phyloP scores from a whole-genome alignment of 805 yeast species.

The Jamesozyma spencerorum region DNA sequence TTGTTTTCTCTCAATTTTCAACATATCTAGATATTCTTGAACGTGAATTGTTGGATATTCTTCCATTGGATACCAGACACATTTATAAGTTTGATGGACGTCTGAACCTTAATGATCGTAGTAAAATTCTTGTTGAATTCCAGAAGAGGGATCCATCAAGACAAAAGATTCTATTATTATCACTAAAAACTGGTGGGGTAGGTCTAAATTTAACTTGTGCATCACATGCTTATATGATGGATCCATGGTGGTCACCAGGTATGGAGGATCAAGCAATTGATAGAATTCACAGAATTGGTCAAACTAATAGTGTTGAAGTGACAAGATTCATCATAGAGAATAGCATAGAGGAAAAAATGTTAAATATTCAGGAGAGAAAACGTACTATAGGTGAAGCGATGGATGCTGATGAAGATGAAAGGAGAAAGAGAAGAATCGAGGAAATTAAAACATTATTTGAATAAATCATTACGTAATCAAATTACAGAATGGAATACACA shows the following conservation, averaged over 20 bases:
- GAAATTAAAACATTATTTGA: constrained; percentile 63
- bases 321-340: constrained; percentile 71
- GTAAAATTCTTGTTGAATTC: constrained; percentile 51
- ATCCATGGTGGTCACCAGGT: constrained; percentile 96
- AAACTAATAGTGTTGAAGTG: constrained; percentile 59
- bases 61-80: constrained; percentile 24
- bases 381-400: constrained; percentile 66
- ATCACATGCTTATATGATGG: constrained; percentile 79
- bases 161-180: constrained; percentile 46
- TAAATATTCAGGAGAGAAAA: constrained; percentile 78
- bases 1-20: constrained; percentile 87
- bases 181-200: constrained; percentile 90
- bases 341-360: constrained; percentile 82
- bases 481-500: too few relatives aligned
- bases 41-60: constrained; percentile 44
- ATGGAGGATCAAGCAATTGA: constrained; percentile 88
- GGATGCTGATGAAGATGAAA: constrained; percentile 65
- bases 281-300: constrained; percentile 87
- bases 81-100: constrained; percentile 79
- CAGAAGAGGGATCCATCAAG: constrained; percentile 23
- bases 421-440: constrained; percentile 58
- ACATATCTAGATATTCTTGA: constrained; percentile 70
- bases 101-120: constrained; percentile 55
- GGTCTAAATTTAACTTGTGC: constrained; percentile 85
- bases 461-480: constrained; percentile 3